These are phyloP conservation scores for Talaromyces pinophilus DNA, from an alignment of 2,329 filamentous ascomycete species.

Conservation along the genomic window DNA sequence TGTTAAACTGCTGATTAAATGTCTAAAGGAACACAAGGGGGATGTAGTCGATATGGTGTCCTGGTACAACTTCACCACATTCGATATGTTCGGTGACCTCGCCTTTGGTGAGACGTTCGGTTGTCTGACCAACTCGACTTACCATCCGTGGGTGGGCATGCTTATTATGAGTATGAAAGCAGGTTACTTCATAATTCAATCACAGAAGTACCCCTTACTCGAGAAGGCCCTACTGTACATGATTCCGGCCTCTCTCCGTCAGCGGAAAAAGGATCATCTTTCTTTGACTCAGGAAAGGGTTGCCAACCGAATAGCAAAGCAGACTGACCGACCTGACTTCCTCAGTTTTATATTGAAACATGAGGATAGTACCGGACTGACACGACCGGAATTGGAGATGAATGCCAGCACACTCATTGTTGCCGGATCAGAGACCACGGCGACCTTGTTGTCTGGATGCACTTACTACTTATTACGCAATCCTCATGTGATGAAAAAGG, in stretches of 20 bases:
- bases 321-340: conserved; percentile 14
- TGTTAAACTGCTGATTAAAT: not conserved
- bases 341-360: conserved; percentile 11
- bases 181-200: not conserved
- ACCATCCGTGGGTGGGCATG: conserved; percentile 45
- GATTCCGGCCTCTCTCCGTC: not conserved
- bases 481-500: not conserved
- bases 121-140: conserved; percentile 39
- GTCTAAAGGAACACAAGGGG: not conserved
- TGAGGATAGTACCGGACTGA: conserved; percentile 1
- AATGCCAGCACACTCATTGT: conserved; percentile 6
- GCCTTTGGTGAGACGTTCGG: conserved; percentile 45
- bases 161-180: conserved; percentile 44
- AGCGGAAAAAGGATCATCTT: not conserved
- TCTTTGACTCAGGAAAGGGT: not conserved
- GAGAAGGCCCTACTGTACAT: not conserved
- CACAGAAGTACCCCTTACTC: not conserved
- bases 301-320: conserved; percentile 4
- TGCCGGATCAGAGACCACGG: conserved; percentile 9
- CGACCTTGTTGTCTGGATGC: conserved; percentile 3
- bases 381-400: conserved; percentile 4
- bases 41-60: not conserved
- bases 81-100: conserved; percentile 44
- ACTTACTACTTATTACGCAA: conserved; percentile 9
- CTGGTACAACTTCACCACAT: conserved; percentile 41